Conservation (phyloP, 73 alveolate species). For the Symbiodinium natans region DNA sequence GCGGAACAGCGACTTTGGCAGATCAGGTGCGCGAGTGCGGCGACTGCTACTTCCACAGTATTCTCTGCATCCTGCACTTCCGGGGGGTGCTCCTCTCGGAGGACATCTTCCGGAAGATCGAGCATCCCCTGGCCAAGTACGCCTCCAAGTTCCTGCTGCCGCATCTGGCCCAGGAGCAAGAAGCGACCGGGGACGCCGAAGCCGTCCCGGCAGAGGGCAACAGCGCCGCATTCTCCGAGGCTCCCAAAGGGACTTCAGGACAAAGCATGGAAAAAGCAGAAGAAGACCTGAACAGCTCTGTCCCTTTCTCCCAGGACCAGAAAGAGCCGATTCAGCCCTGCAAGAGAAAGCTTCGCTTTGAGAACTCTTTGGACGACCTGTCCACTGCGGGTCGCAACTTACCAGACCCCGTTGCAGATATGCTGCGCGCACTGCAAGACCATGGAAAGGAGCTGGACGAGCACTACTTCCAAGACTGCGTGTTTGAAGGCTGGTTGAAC, state of each 20-base stretch:
- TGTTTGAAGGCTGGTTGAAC: not conserved
- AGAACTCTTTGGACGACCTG: not conserved
- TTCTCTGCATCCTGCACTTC: not conserved
- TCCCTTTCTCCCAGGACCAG: too few relatives aligned
- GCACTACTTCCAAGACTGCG: not conserved
- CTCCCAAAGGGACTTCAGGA: too few relatives aligned
- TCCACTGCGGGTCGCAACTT: not conserved
- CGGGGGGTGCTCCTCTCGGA: not conserved
- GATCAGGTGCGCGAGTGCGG: constrained; percentile 30
- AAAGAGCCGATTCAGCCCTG: too few relatives aligned
- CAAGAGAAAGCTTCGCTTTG: not conserved
- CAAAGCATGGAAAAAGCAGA: too few relatives aligned
- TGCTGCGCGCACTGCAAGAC: not conserved
- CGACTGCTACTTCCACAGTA: constrained; percentile 51
- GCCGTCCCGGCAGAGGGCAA: not conserved
- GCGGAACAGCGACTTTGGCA: not conserved
- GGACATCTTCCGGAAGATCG: not conserved
- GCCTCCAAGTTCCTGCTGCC: not conserved
- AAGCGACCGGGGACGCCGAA: not conserved
- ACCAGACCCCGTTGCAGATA: not conserved
- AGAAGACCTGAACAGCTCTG: too few relatives aligned
- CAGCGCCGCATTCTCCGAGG: not conserved
- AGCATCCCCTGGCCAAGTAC: not conserved
- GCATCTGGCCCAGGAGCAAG: not conserved
- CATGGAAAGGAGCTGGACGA: not conserved